Conservation (phyloP, 2,329 filamentous ascomycete genomes). For the Thelonectria olida region DNA sequence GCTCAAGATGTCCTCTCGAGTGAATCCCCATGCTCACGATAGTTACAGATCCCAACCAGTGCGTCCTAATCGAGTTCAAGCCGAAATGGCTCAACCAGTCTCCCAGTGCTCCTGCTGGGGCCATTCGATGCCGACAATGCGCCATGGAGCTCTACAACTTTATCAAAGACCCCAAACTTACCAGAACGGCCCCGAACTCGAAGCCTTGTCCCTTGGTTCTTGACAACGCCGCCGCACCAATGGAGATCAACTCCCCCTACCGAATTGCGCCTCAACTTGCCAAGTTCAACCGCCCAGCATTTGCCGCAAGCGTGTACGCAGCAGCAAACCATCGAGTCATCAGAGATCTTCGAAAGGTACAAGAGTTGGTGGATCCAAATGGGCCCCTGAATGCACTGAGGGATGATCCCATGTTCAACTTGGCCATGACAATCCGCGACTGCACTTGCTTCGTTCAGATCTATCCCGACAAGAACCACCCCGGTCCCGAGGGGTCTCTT, state of each 20-base stretch:
- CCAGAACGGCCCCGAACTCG: constrained; percentile 47
- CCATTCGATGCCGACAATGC: constrained; percentile 78
- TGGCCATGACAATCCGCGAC: constrained; percentile 84
- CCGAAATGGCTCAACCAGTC: constrained; percentile 87
- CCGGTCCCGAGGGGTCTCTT: constrained; percentile 44
- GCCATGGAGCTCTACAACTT: constrained; percentile 59
- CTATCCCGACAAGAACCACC: constrained; percentile 33
- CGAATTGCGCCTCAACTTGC: constrained; percentile 48
- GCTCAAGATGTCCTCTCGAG: not conserved
- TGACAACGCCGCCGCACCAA: constrained; percentile 58
- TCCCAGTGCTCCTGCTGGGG: constrained; percentile 70
- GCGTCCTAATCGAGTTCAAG: constrained; percentile 75
- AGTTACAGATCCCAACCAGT: constrained; percentile 41
- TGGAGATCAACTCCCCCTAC: constrained; percentile 54
- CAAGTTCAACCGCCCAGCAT: constrained; percentile 41
- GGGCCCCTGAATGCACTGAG: constrained; percentile 55
- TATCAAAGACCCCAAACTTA: constrained; percentile 43
- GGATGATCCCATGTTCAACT: constrained; percentile 60
- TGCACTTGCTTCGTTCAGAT: constrained; percentile 79
- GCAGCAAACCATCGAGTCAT: constrained; percentile 48
- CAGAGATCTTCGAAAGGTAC: constrained; percentile 46
- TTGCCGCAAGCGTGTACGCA: constrained; percentile 36
- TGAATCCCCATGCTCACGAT: constrained; percentile 10
- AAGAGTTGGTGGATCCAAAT: constrained; percentile 53
- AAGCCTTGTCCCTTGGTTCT: constrained; percentile 74